Conservation (phyloP, 306 rosid species). For the Vigna radiata region DNA sequence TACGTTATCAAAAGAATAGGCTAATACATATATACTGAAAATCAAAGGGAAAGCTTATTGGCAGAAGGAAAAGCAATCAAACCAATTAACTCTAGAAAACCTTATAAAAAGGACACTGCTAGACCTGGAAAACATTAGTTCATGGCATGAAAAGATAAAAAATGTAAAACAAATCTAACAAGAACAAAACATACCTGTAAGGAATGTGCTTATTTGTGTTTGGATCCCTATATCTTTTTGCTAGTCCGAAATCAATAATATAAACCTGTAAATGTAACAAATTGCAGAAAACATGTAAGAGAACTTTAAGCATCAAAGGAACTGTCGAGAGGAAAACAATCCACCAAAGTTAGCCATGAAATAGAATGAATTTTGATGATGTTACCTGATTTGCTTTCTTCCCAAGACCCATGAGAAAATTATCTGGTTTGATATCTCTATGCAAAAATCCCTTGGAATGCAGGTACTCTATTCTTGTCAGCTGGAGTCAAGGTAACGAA, state of each 20-base stretch:
- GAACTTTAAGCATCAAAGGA: constrained; percentile 27
- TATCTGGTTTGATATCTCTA: constrained; percentile 98
- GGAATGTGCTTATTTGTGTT: constrained; percentile 73
- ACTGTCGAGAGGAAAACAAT: constrained; percentile 25
- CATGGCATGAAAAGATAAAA: constrained; percentile 36
- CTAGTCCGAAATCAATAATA: constrained; percentile 85
- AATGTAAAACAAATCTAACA: constrained; percentile 16
- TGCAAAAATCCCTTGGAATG: constrained; percentile 87
- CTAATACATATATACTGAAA: neutral
- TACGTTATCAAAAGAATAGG: constrained; percentile 11
- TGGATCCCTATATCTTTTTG: constrained; percentile 76
- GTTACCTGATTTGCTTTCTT: constrained; percentile 89
- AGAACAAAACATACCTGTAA: constrained; percentile 65
- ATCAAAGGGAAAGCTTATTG: constrained; percentile 12
- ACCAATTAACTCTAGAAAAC: neutral
- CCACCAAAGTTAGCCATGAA: constrained; percentile 20
- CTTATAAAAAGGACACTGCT: neutral
- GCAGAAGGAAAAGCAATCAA: constrained; percentile 21
- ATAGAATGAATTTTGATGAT: constrained; percentile 25
- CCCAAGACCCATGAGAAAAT: constrained; percentile 96
- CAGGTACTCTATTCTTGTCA: constrained; percentile 63
- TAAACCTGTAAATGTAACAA: constrained; percentile 61
- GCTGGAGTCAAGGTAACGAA: constrained; percentile 55
- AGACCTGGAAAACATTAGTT: constrained; percentile 24
- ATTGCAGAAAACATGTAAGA: constrained; percentile 33